Evolutionary conservation across 1,284 basidiomycete genomes (phyloP), one percentile per base, ranked within the genome.

Genomic region (Irpex sp.): DNA sequence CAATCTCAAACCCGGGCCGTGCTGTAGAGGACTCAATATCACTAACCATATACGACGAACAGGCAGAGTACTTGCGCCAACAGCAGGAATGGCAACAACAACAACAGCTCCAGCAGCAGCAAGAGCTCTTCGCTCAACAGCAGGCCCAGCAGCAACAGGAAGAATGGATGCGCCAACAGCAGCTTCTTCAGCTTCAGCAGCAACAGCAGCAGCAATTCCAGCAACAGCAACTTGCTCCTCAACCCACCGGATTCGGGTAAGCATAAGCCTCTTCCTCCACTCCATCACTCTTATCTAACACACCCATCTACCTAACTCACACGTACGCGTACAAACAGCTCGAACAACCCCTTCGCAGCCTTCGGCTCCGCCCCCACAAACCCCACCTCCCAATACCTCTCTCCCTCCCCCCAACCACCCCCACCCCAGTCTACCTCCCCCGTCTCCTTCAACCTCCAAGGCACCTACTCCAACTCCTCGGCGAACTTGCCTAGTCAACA

Each of bases 331-430:
- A n/a, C 47, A 0, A 2, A 11, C 63, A 94, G 95, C 13, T 93
- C 94, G 52, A 98, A 98, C 82, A 98, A 98, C 74, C 96, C 96
- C 1, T 97, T 97, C 71, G 93, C 92, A 11, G 54, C 54, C 13
- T 56, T 56, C 17, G 54, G 54, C 8, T 56, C 54, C 31, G 54
- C 21, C 34, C 54, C 54, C 17, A 34, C 54, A 1, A 56, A 36
- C 31, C 54, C 54, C 34, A 31, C 54, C 13, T 31, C 26, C 54
- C 15, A 15, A 37, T 56, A 31, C 54, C 54, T 56, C 54, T 56
- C 54, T 13, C 54, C 54, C 17, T 68, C 55, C 64, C 62, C 4
- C 62, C 63, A 44, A 48, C 64, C 9, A 34, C 67, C 4, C 64
- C 69, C 8, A 68, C 26, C 26, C 3, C 69, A 5, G 64, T 68